These are phyloP conservation scores for Pseudogymnoascus sp. DNA, from an alignment of 2,329 filamentous ascomycete species.

Conservation along the genomic window DNA sequence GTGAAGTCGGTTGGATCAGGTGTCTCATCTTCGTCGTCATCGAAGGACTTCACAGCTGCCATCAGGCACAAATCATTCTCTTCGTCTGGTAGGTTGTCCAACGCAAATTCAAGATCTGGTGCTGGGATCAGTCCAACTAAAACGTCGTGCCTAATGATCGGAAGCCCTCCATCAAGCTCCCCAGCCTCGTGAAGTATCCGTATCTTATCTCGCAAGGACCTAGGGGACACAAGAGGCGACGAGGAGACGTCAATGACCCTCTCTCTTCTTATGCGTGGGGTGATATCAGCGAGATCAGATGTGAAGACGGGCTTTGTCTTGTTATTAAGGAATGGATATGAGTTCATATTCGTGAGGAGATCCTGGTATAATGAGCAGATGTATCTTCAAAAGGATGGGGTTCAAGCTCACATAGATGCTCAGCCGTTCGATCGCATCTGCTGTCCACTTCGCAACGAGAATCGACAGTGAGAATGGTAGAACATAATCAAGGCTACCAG, in stretches of 20 bases:
- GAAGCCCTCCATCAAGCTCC: conserved; percentile 85
- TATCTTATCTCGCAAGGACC: conserved; percentile 69
- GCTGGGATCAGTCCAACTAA: conserved; percentile 88
- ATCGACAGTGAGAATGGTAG: conserved; percentile 89
- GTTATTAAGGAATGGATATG: conserved; percentile 95
- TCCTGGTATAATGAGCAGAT: conserved; percentile 44
- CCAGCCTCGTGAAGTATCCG: conserved; percentile 74
- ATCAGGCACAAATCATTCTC: conserved; percentile 70
- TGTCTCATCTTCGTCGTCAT: conserved; percentile 53
- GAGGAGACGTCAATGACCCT: conserved; percentile 81
- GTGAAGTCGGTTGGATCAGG: conserved; percentile 75
- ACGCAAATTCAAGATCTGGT: conserved; percentile 84
- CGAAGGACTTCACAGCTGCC: conserved; percentile 55
- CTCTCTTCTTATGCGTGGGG: conserved; percentile 63
- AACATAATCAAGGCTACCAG: conserved; percentile 89
- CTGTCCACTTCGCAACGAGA: conserved; percentile 95
- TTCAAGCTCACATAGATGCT: conserved; percentile 69
- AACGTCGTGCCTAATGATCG: conserved; percentile 69
- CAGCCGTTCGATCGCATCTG: conserved; percentile 85
- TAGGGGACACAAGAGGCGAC: conserved; percentile 71
- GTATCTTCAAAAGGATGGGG: background rate
- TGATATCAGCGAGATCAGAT: conserved; percentile 77
- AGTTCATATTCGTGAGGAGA: conserved; percentile 91
- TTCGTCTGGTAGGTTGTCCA: conserved; percentile 77
- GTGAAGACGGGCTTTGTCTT: conserved; percentile 90